phyloP scores from a whole-genome alignment of 768 basidiomycete genomes.

The Lepiota subincarnata region DNA sequence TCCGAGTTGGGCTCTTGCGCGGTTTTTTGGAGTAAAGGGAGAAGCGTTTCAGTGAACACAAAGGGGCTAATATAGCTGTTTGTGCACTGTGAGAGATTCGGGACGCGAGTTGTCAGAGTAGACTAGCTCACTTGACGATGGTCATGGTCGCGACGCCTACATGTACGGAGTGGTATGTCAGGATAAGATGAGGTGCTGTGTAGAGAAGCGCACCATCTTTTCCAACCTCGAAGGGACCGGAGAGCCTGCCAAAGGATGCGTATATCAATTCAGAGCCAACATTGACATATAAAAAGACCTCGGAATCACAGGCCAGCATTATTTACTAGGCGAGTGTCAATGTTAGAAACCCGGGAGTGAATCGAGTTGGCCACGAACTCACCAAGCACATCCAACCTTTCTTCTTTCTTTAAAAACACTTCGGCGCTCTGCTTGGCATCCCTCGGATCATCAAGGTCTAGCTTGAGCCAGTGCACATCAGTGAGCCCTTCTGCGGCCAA shows the following conservation, averaged over 20 bases:
- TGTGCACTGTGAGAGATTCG: no score
- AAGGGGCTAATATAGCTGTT: slow-evolving; percentile 18
- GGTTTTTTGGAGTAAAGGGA: slow-evolving; percentile 22
- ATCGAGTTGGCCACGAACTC: background rate
- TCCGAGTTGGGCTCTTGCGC: slow-evolving; percentile 16
- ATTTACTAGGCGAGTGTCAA: slow-evolving; percentile 35
- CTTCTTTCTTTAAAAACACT: slow-evolving; percentile 43
- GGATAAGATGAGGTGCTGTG: background rate
- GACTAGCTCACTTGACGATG: slow-evolving; percentile 4
- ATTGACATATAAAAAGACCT: background rate
- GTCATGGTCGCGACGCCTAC: slow-evolving; percentile 10
- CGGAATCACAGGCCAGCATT: slow-evolving; percentile 44
- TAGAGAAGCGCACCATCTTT: background rate
- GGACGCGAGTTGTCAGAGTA: no score
- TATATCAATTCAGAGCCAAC: background rate
- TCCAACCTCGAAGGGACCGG: background rate
- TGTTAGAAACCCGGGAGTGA: background rate
- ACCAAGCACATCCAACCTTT: slow-evolving; percentile 54
- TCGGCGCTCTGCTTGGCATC: slow-evolving; percentile 42
- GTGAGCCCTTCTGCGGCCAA: slow-evolving; percentile 38
- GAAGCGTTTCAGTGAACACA: slow-evolving; percentile 22
- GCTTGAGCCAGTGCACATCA: slow-evolving; percentile 42
- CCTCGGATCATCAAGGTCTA: slow-evolving; percentile 47
- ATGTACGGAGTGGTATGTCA: slow-evolving; percentile 18
- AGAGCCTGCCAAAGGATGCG: background rate